Evolutionary conservation across 2,329 filamentous ascomycete species (phyloP), one percentile per base, ranked within the genome.

Genomic region (Scedosporium apiospermum): DNA sequence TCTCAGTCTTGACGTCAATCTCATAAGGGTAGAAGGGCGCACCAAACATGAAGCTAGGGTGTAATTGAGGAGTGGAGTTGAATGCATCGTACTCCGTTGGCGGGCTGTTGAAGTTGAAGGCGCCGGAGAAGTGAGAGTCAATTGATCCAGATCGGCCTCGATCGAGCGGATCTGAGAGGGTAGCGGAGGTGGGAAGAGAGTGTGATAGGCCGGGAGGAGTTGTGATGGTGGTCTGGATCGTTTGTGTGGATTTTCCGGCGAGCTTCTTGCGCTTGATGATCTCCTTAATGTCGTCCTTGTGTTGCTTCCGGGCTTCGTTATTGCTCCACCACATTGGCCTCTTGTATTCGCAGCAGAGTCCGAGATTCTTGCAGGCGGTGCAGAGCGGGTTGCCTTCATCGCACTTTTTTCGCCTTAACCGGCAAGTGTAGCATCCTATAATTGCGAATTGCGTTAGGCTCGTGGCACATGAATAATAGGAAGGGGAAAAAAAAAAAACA

Each of bases 181-280:
- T 89, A 60, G 91, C 89, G 18, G 90, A 91, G 10, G 90, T 92
- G 63, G 88, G 89, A 63, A 92, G 80, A 18, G 91, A 95, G 76
- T 93, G 89, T 70, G 89, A 90, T 63, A 95, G 82, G 67, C 88
- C 87, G 9, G 89, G 89, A 66, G 90, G 90, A 63, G 90, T 90
- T 10, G 62, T 21, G 26, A 65, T 44, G 49, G 82, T 79, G 62
- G 80, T 81, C 66, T 81, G 79, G 63, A 84, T 79, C 55, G 78
- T 78, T 69, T 81, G 77, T 61, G 86, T 82, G 61, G 85, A 81
- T 85, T 96, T 96, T 77, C 97, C 93, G 27, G 88, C 87, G 68
- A 96, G 82, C 84, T 98, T 98, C 73, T 95, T 98, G 73, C 88
- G 86, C 85, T 96, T 97, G 81, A 99, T 98, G 76, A 93, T 91